Evolutionary conservation across 768 basidiomycete species (phyloP), one percentile per base, ranked within the genome.

Genomic region (Tylopilus plumbeoviolaceoides): DNA sequence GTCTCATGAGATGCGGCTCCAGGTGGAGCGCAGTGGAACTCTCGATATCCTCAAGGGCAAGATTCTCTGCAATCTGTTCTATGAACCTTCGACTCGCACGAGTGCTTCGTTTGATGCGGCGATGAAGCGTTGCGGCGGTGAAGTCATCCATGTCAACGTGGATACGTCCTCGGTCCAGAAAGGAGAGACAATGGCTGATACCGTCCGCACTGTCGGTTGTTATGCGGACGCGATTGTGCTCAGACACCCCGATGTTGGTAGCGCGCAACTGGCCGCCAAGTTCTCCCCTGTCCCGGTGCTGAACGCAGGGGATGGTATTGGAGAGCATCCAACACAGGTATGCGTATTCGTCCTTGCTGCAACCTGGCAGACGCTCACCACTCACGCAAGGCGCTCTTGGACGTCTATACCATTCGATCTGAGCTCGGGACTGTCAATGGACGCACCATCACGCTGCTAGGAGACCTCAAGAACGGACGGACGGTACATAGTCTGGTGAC

Each of bases 361-460:
- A 23, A 23, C 23, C 5, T 23, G 23, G 5, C 23, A 23, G 28
- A 47, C 1, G 23, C 50, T 47, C 14, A 47, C 9, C 48, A 30
- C 44, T 36, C 42, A 38, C 18, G 17, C 51, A 23, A 91, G 85
- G 91, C 91, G 3, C 75, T 94, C 9, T 70, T 94, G 59, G 91
- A 94, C 61, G 80, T 93, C 17, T 98, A 91, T 71, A 97, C 94
- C 39, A 98, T 98, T 58, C 91, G 95, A 54, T 97, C 94, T 45
- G 97, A 99, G 72, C 80, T 99, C 47, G 97, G 97, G 50, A 97
- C 95, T 0, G 94, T 98, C 59, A 98, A 98, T 66, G 97, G 95
- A 36, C 87, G 90, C 47, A 93, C 90, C 14, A 87, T 98, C 65
- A 93, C 91, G 10, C 70, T 93, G 48, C 82, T 99, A 10, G 97